phyloP scores from a whole-genome alignment of 306 rosid genomes.

The Inga leiocalycina region DNA sequence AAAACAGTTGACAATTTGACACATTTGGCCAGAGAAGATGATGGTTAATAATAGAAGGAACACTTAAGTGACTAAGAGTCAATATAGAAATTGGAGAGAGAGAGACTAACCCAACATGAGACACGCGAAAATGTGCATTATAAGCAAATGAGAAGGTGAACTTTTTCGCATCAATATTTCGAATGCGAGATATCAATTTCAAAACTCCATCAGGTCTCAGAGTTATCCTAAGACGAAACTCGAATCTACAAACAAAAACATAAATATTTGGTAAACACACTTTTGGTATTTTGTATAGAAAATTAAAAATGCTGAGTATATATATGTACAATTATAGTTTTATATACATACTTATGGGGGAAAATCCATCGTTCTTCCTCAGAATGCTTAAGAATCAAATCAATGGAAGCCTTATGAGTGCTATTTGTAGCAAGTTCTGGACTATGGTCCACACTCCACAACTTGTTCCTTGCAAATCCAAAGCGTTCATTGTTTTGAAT shows the following conservation, averaged over 20 bases:
- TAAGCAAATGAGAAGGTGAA: constrained; percentile 80
- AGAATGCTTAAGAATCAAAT: constrained; percentile 66
- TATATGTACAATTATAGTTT: no score
- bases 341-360: constrained; percentile 61
- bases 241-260: constrained; percentile 50
- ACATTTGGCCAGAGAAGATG: no score
- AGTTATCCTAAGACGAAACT: constrained; percentile 70
- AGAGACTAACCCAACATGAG: constrained; percentile 60
- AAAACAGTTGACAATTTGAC: no score
- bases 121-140: constrained; percentile 62
- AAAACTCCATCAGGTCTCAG: constrained; percentile 74
- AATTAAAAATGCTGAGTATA: no score
- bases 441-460: constrained; percentile 65
- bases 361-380: constrained; percentile 67
- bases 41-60: no score
- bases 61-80: neutral
- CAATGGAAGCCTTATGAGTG: constrained; percentile 54
- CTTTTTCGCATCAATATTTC: constrained; percentile 71
- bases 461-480: constrained; percentile 80
- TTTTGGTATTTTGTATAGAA: no score
- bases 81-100: neutral
- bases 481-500: constrained; percentile 62
- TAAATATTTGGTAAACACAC: no score
- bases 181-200: constrained; percentile 73
- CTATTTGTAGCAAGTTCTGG: constrained; percentile 59